Evolutionary conservation across 2,329 filamentous ascomycete species (phyloP), one percentile per base, ranked within the genome.

Genomic region (Alternaria alternata): DNA sequence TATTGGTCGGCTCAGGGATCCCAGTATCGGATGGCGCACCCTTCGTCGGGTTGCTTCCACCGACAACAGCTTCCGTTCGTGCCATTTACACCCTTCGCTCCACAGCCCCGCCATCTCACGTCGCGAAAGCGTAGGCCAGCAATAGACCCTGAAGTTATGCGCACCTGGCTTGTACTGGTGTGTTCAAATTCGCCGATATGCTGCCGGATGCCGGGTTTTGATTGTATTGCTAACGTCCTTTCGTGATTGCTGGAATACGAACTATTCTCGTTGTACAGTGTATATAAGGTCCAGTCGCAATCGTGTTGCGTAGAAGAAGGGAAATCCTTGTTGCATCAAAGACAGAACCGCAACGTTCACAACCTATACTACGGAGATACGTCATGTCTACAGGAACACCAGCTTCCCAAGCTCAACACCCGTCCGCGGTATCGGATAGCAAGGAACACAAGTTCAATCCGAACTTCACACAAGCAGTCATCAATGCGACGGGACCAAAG

Each of bases 401-500:
- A 24, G 38, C 26, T n/a, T 47, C 52, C 5, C 52, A 39, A 42
- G 32, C 26, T 24, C 42, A 48, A 22, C 43, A 54, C 47, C 41
- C 62, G 22, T 54, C 64, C 24, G 57, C 65, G 7, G 65, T 68
- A 28, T 44, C 58, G 8, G 56, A 61, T 43, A 51, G 48, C 63
- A 66, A 69, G 53, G 38, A 60, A 20, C 73, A 75, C 69, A 80
- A 80, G 63, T 93, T 90, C 81, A 91, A 94, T 78, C 91, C 91
- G 66, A 85, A 85, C 79, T 93, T 94, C 81, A 94, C 91, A 54
- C 80, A 88, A 69, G 85, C 88, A 77, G 89, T 93, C 77, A 84
- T 93, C 75, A 86, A 91, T 65, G 85, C 88, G 66, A 93, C 92
- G 82, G 88, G 89, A 47, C 88, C 89, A 65, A 88, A 91, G 70